Conservation (phyloP, 805 yeast genomes). For the Lipomyces japonicus region DNA sequence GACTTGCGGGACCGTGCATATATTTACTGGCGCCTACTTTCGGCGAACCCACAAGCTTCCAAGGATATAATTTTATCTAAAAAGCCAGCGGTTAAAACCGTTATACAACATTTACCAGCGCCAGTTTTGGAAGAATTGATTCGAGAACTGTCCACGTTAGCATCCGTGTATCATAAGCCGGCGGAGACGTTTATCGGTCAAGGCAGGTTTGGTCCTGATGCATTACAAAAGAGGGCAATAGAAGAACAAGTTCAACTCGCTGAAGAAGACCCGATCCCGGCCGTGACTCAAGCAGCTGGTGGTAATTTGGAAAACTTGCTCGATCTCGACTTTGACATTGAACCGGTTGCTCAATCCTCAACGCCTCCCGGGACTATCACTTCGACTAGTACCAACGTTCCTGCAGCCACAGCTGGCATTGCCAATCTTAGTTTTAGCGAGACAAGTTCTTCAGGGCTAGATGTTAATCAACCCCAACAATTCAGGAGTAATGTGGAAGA, state of each 20-base stretch:
- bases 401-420: slow-evolving; percentile 47
- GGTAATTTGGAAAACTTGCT: slow-evolving; percentile 74
- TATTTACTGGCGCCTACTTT: slow-evolving; percentile 80
- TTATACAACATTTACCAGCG: slow-evolving; percentile 69
- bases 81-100: slow-evolving; percentile 67
- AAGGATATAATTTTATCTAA: slow-evolving; percentile 55
- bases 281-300: slow-evolving; percentile 39
- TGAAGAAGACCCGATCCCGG: slow-evolving; percentile 56
- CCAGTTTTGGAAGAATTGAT: slow-evolving; percentile 63
- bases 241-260: slow-evolving; percentile 79
- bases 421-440: slow-evolving; percentile 68
- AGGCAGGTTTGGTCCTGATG: slow-evolving; percentile 42
- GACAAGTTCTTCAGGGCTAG: slow-evolving; percentile 37
- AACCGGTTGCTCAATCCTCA: slow-evolving; percentile 27
- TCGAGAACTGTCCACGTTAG: slow-evolving; percentile 73
- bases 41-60: slow-evolving; percentile 78
- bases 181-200: slow-evolving; percentile 56
- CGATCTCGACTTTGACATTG: slow-evolving; percentile 73
- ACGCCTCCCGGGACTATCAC: slow-evolving; percentile 24
- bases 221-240: slow-evolving; percentile 48
- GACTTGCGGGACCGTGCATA: slow-evolving; percentile 84
- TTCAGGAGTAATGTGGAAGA: slow-evolving; percentile 28
- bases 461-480: slow-evolving; percentile 19
- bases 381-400: no score
- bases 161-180: slow-evolving; percentile 88